These are phyloP conservation scores for Fagus sylvatica DNA, from an alignment of 306 rosid genomes.

Conservation along the genomic window DNA sequence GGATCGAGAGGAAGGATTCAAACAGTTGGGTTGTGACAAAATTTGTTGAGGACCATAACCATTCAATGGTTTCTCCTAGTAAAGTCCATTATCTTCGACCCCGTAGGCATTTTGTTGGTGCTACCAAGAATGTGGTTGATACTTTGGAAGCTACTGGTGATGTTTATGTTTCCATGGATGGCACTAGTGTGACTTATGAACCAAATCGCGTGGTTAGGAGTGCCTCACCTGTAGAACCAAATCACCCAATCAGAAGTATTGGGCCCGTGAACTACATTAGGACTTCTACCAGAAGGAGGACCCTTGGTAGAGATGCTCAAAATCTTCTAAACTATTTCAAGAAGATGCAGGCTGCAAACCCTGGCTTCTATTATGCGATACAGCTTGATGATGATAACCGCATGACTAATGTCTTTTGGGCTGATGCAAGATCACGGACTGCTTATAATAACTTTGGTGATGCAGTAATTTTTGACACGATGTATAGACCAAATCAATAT, in stretches of 20 bases:
- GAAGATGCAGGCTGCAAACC: slow-evolving; percentile 80
- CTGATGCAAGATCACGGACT: slow-evolving; percentile 72
- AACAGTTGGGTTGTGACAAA: slow-evolving; percentile 57
- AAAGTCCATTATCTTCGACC: slow-evolving; percentile 62
- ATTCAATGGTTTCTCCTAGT: slow-evolving; percentile 50
- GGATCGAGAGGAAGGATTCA: slow-evolving; percentile 61
- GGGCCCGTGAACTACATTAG: slow-evolving; percentile 39
- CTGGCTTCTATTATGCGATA: slow-evolving; percentile 72
- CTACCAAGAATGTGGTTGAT: slow-evolving; percentile 49
- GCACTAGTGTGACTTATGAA: slow-evolving; percentile 44
- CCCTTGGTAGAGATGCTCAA: slow-evolving; percentile 79
- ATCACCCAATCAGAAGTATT: slow-evolving; percentile 39
- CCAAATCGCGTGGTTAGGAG: slow-evolving; percentile 37
- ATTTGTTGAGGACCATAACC: slow-evolving; percentile 80
- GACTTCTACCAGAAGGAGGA: slow-evolving; percentile 52
- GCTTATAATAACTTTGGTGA: slow-evolving; percentile 76
- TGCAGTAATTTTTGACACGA: slow-evolving; percentile 77
- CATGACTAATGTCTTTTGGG: slow-evolving; percentile 81
- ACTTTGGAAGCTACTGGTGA: slow-evolving; percentile 45
- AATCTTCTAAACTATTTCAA: slow-evolving; percentile 71
- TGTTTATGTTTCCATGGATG: slow-evolving; percentile 41
- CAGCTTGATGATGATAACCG: slow-evolving; percentile 79
- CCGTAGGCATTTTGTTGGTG: slow-evolving; percentile 69
- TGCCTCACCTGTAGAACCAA: slow-evolving; percentile 54
- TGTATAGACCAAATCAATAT: slow-evolving; percentile 78